Base-by-base conservation (phyloP, 2,329 filamentous ascomycete genomes). In the Sarocladium oryzae region DNA sequence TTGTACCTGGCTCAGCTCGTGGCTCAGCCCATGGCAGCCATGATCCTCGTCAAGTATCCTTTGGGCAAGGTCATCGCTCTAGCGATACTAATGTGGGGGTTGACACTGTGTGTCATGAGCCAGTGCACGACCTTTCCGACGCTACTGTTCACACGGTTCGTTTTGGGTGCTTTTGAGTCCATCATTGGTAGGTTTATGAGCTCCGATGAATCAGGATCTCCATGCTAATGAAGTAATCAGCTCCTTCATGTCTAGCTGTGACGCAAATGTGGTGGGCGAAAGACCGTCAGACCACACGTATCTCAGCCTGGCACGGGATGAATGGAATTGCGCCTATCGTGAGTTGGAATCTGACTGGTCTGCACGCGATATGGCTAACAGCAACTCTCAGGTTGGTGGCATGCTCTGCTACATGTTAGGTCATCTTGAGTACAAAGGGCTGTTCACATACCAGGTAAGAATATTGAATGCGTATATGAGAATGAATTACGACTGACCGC, bases 191-290 rank as follows among this genome's bases (percentile, higher is more conserved):
- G 8, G 43, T 33, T 26, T 26, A 10, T n/a, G n/a, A n/a, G n/a
- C n/a, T n/a, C n/a, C n/a, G n/a, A n/a, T n/a, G n/a, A n/a, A n/a
- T n/a, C n/a, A n/a, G n/a, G n/a, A n/a, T n/a, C n/a, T n/a, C n/a
- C n/a, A n/a, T n/a, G n/a, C n/a, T n/a, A n/a, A n/a, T n/a, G n/a
- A n/a, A 11, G 28, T 11, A 4, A 20, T 6, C 28, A 48, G 66
- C 65, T 2, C 78, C 79, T 0, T 74, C 73, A 18, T 82, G 81
- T 55, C 68, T 81, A 15, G 76, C 77, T 16, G 77, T 81, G 30
- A 80, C 78, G 1, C 73, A 77, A 51, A 81, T 82, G 76, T 84
- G 80, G 80, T 84, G 77, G 69, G 37, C 71, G 79, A 49, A 69
- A 72, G 52, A 65, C 56, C 23, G 52, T 24, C 79, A 84, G 61